Conservation (phyloP, 768 basidiomycete genomes). For the Lactarius vividus region DNA sequence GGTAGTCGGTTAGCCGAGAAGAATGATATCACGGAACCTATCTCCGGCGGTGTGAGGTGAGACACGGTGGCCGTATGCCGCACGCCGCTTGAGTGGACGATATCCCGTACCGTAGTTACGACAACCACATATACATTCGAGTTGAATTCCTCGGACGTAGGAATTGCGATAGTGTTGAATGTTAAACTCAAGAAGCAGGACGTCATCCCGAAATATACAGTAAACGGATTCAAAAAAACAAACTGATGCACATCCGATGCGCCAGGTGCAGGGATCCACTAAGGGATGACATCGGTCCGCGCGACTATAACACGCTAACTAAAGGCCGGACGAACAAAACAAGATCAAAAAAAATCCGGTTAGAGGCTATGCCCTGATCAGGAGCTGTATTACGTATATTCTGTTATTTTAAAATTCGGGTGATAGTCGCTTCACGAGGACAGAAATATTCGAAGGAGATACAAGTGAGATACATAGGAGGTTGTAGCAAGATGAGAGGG, state of each 20-base stretch:
- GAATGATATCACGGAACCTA: neutral
- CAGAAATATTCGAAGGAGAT: neutral
- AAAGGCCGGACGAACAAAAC: neutral
- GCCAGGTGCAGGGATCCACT: neutral
- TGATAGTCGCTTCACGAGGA: neutral
- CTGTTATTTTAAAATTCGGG: neutral
- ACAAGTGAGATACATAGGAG: neutral
- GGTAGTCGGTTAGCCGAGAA: neutral
- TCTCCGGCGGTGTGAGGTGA: neutral
- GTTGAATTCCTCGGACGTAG: neutral
- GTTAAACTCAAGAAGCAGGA: neutral
- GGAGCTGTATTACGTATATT: neutral
- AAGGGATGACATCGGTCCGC: neutral
- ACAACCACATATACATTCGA: neutral
- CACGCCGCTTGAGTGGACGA: neutral
- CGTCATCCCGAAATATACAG: neutral
- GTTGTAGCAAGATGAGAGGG: neutral
- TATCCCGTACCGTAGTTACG: neutral
- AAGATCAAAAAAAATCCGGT: neutral
- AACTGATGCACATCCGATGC: neutral
- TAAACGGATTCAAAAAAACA: neutral
- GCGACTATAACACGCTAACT: neutral
- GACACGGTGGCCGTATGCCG: neutral
- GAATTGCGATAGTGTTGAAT: neutral
- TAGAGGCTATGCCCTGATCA: neutral